phyloP scores from a whole-genome alignment of 257 asterid species.

The Perilla frutescens region DNA sequence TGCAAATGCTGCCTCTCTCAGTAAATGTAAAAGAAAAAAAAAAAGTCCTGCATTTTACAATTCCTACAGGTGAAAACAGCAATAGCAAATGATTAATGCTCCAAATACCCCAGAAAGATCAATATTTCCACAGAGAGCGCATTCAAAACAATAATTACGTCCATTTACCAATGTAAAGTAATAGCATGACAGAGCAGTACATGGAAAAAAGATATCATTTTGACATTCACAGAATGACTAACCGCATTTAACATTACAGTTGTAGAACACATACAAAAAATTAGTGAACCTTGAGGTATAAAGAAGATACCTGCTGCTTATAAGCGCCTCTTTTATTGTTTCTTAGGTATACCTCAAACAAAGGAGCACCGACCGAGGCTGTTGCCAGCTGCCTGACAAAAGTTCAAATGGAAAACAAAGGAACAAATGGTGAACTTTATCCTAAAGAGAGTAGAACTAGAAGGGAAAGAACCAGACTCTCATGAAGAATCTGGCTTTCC shows the following conservation, averaged over 20 bases:
- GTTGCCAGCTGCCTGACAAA: slow-evolving; percentile 87
- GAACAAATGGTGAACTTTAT: slow-evolving; percentile 26
- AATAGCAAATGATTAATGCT: slow-evolving; percentile 15
- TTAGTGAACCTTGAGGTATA: slow-evolving; percentile 27
- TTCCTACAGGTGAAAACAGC: slow-evolving; percentile 23
- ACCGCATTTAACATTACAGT: not conserved
- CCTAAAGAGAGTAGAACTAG: slow-evolving; percentile 21
- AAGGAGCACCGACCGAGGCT: slow-evolving; percentile 71
- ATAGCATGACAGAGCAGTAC: slow-evolving; percentile 21
- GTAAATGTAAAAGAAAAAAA: slow-evolving; percentile 6
- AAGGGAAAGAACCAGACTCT: slow-evolving; percentile 26
- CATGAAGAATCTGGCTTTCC: slow-evolving; percentile 3
- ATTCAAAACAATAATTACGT: slow-evolving; percentile 21
- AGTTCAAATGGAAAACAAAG: slow-evolving; percentile 38
- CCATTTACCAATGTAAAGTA: slow-evolving; percentile 27
- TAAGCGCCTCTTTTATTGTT: slow-evolving; percentile 61
- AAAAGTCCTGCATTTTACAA: slow-evolving; percentile 12
- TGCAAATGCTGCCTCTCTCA: slow-evolving; percentile 16
- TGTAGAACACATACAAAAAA: slow-evolving; percentile 11
- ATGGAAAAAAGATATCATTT: slow-evolving; percentile 5
- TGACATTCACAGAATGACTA: slow-evolving; percentile 16
- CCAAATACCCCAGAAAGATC: slow-evolving; percentile 23
- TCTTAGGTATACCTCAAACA: slow-evolving; percentile 87
- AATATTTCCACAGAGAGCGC: slow-evolving; percentile 7
- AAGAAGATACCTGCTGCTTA: slow-evolving; percentile 75